Evolutionary conservation across 2,329 filamentous ascomycete species (phyloP), one percentile per base, ranked within the genome.

Genomic region (Tolypocladium endophyticum): DNA sequence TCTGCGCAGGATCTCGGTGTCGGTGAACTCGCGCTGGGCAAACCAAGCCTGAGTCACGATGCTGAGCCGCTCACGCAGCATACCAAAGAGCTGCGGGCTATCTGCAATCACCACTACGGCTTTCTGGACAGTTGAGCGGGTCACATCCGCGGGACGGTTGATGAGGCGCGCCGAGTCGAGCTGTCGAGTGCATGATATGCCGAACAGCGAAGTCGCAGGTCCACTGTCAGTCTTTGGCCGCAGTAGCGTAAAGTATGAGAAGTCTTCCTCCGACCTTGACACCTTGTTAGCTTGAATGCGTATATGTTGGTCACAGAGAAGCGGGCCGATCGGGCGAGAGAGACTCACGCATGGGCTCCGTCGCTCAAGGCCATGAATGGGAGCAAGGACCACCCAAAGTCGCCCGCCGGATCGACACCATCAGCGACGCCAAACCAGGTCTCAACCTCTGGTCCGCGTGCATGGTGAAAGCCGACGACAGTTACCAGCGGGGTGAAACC

Each of bases 321-420:
- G 36, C 8, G 30, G 50, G 6, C 1, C 45, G 45, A 50, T 28
- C 11, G 11, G 45, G 25, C 20, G n/a, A 9, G 9, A 8, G 47
- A 18, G 50, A 80, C 87, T 77, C 81, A 94, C 87, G 92, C 87
- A 79, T 99, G 94, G 58, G 94, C 94, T 58, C 94, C 94, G 72
- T 99, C 94, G 60, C 90, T 94, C 69, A 99, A 77, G 33, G 94
- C 94, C 90, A 97, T 97, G 74, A 99, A 99, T 0, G 94, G 92
- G 62, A 99, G 80, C 66, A 97, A 75, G 35, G 87, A 82, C 94
- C 94, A 99, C 70, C 94, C 90, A 75, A 95, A 93, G 61, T 92
- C 88, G 54, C 76, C 79, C 4, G 89, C 89, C 14, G 93, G 91
- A 73, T 97, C 92, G 61, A 77, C 79, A 58, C 86, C 89, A 66